These are phyloP conservation scores for Penicillium angulare DNA, from an alignment of 495 filamentous ascomycete species.

Conservation along the genomic window DNA sequence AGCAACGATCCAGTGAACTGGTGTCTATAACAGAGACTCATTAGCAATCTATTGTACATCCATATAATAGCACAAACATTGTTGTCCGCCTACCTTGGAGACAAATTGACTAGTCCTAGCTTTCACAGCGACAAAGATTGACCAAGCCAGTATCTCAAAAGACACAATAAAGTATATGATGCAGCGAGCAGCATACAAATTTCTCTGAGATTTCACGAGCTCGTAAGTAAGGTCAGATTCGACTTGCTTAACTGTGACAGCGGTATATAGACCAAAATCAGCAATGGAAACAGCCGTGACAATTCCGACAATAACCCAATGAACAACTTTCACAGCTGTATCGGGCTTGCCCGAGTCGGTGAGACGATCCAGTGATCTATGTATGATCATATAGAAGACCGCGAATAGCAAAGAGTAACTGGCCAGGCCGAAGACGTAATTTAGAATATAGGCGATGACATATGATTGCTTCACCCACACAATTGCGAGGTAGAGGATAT, in stretches of 20 bases:
- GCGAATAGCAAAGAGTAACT: conserved; percentile 13
- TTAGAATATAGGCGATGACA: conserved; percentile 19
- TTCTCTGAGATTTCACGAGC: not conserved
- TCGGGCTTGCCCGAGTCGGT: conserved; percentile 18
- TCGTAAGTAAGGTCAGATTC: not conserved
- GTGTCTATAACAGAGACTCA: conserved; percentile 5
- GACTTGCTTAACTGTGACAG: conserved; percentile 6
- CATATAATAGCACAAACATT: no score
- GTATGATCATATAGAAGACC: conserved; percentile 24
- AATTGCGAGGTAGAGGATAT: conserved; percentile 16
- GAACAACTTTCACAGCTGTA: conserved; percentile 8
- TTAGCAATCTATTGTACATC: no score
- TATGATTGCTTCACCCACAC: conserved; percentile 21
- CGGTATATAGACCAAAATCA: conserved; percentile 16
- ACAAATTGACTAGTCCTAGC: conserved; percentile 17
- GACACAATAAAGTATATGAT: conserved; percentile 21
- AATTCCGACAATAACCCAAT: conserved; percentile 21
- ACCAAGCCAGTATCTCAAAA: conserved; percentile 21
- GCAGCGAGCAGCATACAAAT: conserved; percentile 5
- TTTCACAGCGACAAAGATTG: conserved; percentile 19
- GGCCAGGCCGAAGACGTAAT: conserved; percentile 16
- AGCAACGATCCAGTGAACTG: conserved; percentile 10
- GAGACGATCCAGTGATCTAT: conserved; percentile 17
- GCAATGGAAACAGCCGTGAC: conserved; percentile 13
- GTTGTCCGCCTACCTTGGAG: conserved; percentile 16